Conservation (phyloP, 768 basidiomycete species). For the Trametes cubensis region DNA sequence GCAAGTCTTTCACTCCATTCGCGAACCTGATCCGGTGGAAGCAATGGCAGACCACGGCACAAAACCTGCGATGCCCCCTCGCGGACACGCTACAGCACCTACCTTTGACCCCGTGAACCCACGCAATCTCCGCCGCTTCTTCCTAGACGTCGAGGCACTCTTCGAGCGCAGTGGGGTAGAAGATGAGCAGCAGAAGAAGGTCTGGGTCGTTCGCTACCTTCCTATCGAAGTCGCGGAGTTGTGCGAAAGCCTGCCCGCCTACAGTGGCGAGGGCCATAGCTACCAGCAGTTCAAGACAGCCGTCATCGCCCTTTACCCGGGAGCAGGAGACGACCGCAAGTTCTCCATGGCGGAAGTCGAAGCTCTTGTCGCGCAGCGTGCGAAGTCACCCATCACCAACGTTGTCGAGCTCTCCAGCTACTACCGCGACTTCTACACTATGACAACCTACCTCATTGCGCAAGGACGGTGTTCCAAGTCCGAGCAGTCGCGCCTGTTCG, state of each 20-base stretch:
- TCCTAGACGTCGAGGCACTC: conserved; percentile 11
- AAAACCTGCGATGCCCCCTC: conserved; percentile 7
- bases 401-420: conserved; percentile 17
- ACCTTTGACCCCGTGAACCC: conserved; percentile 3
- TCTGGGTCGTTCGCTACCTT: conserved; percentile 2
- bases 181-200: not conserved
- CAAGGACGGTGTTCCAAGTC: conserved; percentile 23
- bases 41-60: not conserved
- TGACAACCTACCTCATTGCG: conserved; percentile 27
- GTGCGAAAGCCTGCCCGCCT: conserved; percentile 21
- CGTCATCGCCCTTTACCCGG: conserved; percentile 31
- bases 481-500: conserved; percentile 29
- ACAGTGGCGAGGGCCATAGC: conserved; percentile 19
- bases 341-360: conserved; percentile 32
- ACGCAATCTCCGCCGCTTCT: conserved; percentile 9
- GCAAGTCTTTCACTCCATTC: not conserved
- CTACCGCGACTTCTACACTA: conserved; percentile 29
- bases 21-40: not conserved
- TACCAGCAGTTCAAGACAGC: conserved; percentile 30
- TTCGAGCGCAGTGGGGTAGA: conserved; percentile 2
- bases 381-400: conserved; percentile 7
- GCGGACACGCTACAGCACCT: conserved; percentile 5
- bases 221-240: conserved; percentile 7
- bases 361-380: conserved; percentile 26
- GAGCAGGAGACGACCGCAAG: conserved; percentile 15